phyloP scores from a whole-genome alignment of 1,284 basidiomycete genomes.

The Trametes versicolor region DNA sequence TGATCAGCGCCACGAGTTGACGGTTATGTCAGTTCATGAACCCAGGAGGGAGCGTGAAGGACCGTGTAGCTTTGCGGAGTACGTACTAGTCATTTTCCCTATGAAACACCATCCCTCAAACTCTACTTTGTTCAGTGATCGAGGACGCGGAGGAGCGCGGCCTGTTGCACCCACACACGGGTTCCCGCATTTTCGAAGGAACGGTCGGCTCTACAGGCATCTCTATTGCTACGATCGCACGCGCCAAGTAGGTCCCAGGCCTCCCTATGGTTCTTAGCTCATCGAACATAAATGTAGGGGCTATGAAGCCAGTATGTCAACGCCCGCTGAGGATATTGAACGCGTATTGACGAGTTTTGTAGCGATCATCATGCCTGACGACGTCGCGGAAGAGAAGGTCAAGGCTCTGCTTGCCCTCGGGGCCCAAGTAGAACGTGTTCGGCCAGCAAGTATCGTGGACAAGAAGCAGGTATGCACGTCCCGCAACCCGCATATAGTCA shows the following conservation, averaged over 20 bases:
- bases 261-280: slow-evolving; percentile 8
- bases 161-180: slow-evolving; percentile 86
- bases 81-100: slow-evolving; percentile 35
- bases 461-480: slow-evolving; percentile 82
- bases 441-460: slow-evolving; percentile 92
- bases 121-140: slow-evolving; percentile 72
- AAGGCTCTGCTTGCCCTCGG: slow-evolving; percentile 87
- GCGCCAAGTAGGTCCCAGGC: slow-evolving; percentile 72
- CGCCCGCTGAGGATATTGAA: slow-evolving; percentile 3
- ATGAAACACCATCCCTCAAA: neutral
- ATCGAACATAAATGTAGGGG: slow-evolving; percentile 56
- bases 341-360: neutral
- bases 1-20: neutral
- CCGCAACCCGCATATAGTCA: slow-evolving; percentile 39
- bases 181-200: slow-evolving; percentile 96
- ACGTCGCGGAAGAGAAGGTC: slow-evolving; percentile 93
- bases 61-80: slow-evolving; percentile 94
- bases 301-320: slow-evolving; percentile 76
- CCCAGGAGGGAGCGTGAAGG: slow-evolving; percentile 98
- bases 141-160: slow-evolving; percentile 91
- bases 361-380: slow-evolving; percentile 95
- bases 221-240: slow-evolving; percentile 92
- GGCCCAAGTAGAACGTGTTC: slow-evolving; percentile 86
- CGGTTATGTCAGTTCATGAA: slow-evolving; percentile 79
- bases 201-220: slow-evolving; percentile 98